phyloP scores from a whole-genome alignment of 805 yeast genomes.

The Tetrapisispora taiwanensis region DNA sequence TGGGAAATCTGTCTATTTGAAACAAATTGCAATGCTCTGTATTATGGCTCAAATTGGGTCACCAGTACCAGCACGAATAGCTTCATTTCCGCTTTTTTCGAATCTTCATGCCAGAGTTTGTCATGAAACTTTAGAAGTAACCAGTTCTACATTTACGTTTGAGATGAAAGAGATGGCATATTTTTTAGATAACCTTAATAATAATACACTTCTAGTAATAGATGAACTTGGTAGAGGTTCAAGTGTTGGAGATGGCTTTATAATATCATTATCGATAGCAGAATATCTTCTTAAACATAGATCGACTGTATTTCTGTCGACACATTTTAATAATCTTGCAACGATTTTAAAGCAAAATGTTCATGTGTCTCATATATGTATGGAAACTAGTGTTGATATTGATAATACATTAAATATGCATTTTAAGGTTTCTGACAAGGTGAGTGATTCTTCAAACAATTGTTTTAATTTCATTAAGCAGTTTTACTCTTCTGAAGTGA shows the following conservation, averaged over 20 bases:
- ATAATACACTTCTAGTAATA: slow-evolving; percentile 33
- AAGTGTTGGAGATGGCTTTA: slow-evolving; percentile 41
- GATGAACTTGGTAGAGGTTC: slow-evolving; percentile 53
- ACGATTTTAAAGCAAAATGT: slow-evolving; percentile 26
- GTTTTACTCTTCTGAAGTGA: background rate
- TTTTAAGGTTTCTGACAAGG: slow-evolving; percentile 21
- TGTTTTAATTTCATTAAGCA: slow-evolving; percentile 23
- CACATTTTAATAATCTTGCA: slow-evolving; percentile 38
- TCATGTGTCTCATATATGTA: slow-evolving; percentile 31
- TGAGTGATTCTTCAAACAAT: slow-evolving; percentile 22
- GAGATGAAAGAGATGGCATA: slow-evolving; percentile 42
- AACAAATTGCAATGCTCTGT: slow-evolving; percentile 39
- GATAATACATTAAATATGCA: slow-evolving; percentile 22
- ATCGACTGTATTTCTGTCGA: slow-evolving; percentile 32
- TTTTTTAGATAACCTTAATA: slow-evolving; percentile 30
- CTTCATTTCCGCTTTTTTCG: slow-evolving; percentile 32
- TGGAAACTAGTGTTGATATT: slow-evolving; percentile 22
- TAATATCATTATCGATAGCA: slow-evolving; percentile 38
- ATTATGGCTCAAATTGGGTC: slow-evolving; percentile 53
- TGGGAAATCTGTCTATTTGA: slow-evolving; percentile 49
- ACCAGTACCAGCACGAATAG: slow-evolving; percentile 38
- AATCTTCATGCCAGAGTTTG: slow-evolving; percentile 33
- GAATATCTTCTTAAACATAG: slow-evolving; percentile 28
- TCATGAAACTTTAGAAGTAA: slow-evolving; percentile 28
- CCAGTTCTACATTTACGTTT: slow-evolving; percentile 35